phyloP scores from a whole-genome alignment of 371 early-diverging fungal genomes.

The Mortierella sp. region DNA sequence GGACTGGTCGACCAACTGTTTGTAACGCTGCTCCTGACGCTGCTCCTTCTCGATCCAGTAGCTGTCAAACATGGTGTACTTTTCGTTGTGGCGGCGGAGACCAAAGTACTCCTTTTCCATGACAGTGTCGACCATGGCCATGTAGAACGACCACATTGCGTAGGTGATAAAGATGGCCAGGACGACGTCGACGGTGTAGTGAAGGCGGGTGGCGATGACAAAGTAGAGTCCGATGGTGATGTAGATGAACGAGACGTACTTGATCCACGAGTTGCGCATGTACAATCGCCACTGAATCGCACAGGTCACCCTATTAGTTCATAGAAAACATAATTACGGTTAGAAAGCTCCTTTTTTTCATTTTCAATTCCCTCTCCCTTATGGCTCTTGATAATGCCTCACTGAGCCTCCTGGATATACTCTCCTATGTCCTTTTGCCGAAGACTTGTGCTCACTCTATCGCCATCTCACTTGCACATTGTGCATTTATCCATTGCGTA shows the following conservation, averaged over 20 bases:
- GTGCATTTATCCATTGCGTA: not conserved
- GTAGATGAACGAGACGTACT: slow-evolving; percentile 66
- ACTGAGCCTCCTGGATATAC: slow-evolving; percentile 1
- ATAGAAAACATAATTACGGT: not conserved
- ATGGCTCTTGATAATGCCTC: not conserved
- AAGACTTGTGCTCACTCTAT: not conserved
- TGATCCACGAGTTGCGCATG: slow-evolving; percentile 63
- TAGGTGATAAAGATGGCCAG: slow-evolving; percentile 74
- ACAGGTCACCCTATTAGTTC: slow-evolving; percentile 47
- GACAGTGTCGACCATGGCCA: slow-evolving; percentile 52
- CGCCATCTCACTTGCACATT: not conserved
- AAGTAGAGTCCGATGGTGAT: slow-evolving; percentile 66
- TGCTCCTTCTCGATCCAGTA: slow-evolving; percentile 9
- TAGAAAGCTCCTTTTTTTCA: not conserved
- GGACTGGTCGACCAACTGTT: not conserved
- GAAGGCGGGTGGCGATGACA: slow-evolving; percentile 75
- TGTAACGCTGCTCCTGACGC: slow-evolving; percentile 15
- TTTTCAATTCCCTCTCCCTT: not conserved
- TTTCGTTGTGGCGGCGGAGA: slow-evolving; percentile 39
- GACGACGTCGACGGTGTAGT: slow-evolving; percentile 80
- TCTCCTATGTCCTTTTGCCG: not conserved
- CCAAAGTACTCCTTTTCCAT: slow-evolving; percentile 61
- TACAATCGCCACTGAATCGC: slow-evolving; percentile 77
- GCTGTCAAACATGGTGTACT: slow-evolving; percentile 31
- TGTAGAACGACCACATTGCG: slow-evolving; percentile 59